Conservation (phyloP, 352 stramenopile species). For the Saprolegnia diclina region DNA sequence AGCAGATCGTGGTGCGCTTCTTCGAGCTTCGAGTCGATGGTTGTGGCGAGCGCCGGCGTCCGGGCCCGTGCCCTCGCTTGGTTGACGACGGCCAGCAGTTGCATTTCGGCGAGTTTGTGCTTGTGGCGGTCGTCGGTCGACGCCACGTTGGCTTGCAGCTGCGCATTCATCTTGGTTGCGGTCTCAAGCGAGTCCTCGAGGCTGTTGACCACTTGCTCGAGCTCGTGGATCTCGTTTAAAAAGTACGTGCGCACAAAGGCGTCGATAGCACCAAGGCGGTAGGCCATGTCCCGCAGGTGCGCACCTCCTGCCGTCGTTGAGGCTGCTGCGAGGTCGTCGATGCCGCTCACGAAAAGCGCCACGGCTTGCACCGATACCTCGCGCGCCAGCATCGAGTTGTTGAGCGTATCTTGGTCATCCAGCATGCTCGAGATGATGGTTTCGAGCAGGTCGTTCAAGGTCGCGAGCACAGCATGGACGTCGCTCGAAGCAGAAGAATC, state of each 20-base stretch:
- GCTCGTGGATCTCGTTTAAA: constrained; percentile 7
- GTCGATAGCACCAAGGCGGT: background rate
- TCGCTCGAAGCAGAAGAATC: no score
- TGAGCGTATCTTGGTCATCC: background rate
- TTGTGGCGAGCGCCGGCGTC: background rate
- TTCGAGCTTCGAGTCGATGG: background rate
- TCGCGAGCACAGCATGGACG: background rate
- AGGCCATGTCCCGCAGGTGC: background rate
- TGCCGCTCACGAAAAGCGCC: background rate
- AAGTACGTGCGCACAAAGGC: constrained; percentile 22
- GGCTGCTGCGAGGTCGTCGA: background rate
- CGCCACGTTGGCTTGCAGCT: background rate
- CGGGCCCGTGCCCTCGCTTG: background rate
- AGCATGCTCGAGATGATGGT: constrained; percentile 9
- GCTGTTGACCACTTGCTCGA: constrained; percentile 17
- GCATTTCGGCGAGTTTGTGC: constrained; percentile 16
- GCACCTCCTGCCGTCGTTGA: background rate
- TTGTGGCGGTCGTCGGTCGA: background rate
- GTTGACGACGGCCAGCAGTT: background rate
- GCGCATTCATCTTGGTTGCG: background rate
- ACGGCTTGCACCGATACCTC: background rate
- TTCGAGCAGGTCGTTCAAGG: constrained; percentile 17
- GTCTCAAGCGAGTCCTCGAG: constrained; percentile 14
- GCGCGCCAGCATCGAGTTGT: constrained; percentile 12
- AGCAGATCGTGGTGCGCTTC: background rate